Evolutionary conservation across 1,284 basidiomycete genomes (phyloP).

Genomic region (Mycena citricolor): DNA sequence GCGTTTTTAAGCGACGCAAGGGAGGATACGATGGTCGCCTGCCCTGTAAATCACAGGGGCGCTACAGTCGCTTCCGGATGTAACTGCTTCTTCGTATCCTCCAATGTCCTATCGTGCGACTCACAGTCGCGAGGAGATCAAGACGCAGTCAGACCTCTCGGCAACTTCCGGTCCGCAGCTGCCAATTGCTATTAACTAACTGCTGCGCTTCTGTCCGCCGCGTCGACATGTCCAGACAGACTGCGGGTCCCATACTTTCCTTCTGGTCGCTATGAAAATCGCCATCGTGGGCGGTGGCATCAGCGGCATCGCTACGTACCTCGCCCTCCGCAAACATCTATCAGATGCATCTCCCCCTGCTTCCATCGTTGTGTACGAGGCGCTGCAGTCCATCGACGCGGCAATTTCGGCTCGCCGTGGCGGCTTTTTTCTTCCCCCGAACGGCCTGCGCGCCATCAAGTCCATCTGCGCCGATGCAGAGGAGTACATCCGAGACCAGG

Average conservation of each 20-base stretch:
- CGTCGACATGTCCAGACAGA: no score
- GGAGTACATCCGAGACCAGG: conserved; percentile 31
- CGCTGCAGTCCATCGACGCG: conserved; percentile 27
- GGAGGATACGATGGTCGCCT: no score
- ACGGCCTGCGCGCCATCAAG: conserved; percentile 37
- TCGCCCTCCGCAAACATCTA: conserved; percentile 36
- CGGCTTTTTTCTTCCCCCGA: conserved; percentile 41
- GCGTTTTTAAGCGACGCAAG: no score
- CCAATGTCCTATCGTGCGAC: no score
- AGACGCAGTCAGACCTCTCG: no score
- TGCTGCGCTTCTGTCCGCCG: no score
- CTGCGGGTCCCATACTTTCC: conserved; percentile 14
- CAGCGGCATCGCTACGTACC: conserved; percentile 37
- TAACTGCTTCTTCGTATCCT: no score
- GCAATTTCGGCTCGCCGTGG: conserved; percentile 33
- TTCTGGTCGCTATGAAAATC: conserved; percentile 34
- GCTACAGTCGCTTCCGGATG: no score
- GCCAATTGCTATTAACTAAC: no score
- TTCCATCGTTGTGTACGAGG: conserved; percentile 33
- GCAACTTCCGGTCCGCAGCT: no score
- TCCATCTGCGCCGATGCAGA: conserved; percentile 31
- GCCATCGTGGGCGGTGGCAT: conserved; percentile 41
- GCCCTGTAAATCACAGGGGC: no score
- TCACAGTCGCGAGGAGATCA: no score
- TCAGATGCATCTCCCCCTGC: conserved; percentile 21